A percentile compares a stretch with the other conserved stretches of the same genome.
Evolutionary conservation across 495 filamentous ascomycete species (phyloP).

Genomic region (Lasiosphaeriaceae sp.): DNA sequence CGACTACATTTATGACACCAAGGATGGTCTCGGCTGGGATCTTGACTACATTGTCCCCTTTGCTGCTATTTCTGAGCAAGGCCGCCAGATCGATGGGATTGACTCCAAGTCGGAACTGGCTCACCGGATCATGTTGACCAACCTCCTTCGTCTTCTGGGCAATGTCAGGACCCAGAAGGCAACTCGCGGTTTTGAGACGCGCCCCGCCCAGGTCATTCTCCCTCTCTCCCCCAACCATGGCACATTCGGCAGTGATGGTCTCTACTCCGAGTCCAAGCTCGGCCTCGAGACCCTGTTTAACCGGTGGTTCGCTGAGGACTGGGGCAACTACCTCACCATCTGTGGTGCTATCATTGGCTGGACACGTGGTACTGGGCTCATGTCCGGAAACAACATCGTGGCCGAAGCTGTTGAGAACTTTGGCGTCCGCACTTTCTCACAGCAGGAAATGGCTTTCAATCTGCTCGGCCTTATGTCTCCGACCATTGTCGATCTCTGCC

Average conservation of each 20-base stretch:
- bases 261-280: slow-evolving; percentile 98
- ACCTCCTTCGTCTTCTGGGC: slow-evolving; percentile 86
- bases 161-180: slow-evolving; percentile 87
- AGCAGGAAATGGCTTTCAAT: slow-evolving; percentile 99
- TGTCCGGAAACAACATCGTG: slow-evolving; percentile 97
- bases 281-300: slow-evolving; percentile 97
- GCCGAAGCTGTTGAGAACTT: slow-evolving; percentile 95
- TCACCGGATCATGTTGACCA: slow-evolving; percentile 99
- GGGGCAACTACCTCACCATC: slow-evolving; percentile 96
- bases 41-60: slow-evolving; percentile 95
- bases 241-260: slow-evolving; percentile 94
- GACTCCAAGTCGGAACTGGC: slow-evolving; percentile 98
- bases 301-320: slow-evolving; percentile 96
- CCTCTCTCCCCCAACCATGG: slow-evolving; percentile 97
- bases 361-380: slow-evolving; percentile 97
- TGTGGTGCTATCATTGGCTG: slow-evolving; percentile 98
- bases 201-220: slow-evolving; percentile 92
- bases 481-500: slow-evolving; percentile 90
- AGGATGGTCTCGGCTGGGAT: slow-evolving; percentile 97
- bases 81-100: slow-evolving; percentile 94
- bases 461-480: slow-evolving; percentile 94
- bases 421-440: slow-evolving; percentile 96
- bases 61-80: slow-evolving; percentile 95
- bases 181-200: slow-evolving; percentile 81
- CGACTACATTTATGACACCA: slow-evolving; percentile 94